phyloP scores from a whole-genome alignment of 768 basidiomycete genomes.

The Thelephora ganbajun region DNA sequence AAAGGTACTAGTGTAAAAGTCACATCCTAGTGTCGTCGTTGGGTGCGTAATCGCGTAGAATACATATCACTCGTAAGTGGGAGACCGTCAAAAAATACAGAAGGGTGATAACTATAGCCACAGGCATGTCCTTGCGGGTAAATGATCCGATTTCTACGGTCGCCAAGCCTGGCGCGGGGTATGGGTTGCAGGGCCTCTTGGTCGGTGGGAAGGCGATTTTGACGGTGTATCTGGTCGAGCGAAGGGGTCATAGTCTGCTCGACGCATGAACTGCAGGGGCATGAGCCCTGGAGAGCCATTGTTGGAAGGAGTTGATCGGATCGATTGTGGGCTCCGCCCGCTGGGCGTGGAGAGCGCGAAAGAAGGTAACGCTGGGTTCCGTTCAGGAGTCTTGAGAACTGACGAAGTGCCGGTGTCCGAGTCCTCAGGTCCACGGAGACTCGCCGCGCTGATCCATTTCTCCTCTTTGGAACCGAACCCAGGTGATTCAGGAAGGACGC shows the following conservation, averaged over 20 bases:
- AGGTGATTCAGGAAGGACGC: constrained; percentile 54
- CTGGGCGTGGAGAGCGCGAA: constrained; percentile 43
- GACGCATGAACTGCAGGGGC: constrained; percentile 74
- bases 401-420: constrained; percentile 20
- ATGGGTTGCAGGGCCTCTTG: constrained; percentile 25
- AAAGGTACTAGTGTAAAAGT: no score
- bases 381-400: constrained; percentile 58
- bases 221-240: constrained; percentile 55
- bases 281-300: constrained; percentile 51
- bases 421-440: constrained; percentile 45
- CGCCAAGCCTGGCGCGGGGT: constrained; percentile 50
- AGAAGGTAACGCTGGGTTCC: constrained; percentile 44
- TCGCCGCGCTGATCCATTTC: constrained; percentile 75
- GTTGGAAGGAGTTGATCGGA: constrained; percentile 40
- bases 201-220: constrained; percentile 33
- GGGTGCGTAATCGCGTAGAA: no score
- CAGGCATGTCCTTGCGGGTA: background rate
- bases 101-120: no score
- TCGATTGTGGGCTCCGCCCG: constrained; percentile 29
- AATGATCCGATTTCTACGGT: constrained; percentile 23
- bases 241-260: constrained; percentile 48
- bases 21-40: no score
- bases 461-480: constrained; percentile 38
- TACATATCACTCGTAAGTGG: no score
- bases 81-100: no score